phyloP scores from a whole-genome alignment of 225 moss, liverwort and hornwort species.

The Bryum argenteum region DNA sequence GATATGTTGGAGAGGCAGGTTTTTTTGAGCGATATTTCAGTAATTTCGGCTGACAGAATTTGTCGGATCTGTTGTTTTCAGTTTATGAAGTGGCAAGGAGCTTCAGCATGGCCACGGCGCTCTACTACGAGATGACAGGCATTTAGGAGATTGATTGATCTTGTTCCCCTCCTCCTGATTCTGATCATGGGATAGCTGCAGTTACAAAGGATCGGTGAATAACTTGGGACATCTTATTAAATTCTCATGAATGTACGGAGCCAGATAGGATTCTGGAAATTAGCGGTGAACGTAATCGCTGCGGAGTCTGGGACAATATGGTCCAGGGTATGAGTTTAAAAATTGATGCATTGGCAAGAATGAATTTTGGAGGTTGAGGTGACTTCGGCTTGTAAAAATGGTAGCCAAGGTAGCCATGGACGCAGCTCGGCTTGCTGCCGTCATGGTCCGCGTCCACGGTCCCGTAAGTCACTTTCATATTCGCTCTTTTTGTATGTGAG shows the following conservation, averaged over 20 bases:
- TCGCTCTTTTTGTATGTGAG: neutral
- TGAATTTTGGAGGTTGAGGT: conserved; percentile 45
- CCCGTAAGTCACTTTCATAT: conserved; percentile 65
- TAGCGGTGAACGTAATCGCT: conserved; percentile 23
- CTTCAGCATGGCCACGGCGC: conserved; percentile 66
- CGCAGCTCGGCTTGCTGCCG: conserved; percentile 92
- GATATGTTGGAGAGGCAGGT: conserved; percentile 22
- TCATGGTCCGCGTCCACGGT: conserved; percentile 98
- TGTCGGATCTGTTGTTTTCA: conserved; percentile 30
- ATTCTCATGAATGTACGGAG: conserved; percentile 40
- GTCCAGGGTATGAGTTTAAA: conserved; percentile 25
- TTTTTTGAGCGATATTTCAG: neutral
- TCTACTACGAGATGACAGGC: conserved; percentile 68
- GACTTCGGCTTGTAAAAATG: conserved; percentile 53
- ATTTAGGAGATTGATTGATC: conserved; percentile 15
- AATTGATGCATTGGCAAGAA: conserved; percentile 37
- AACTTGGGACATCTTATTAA: conserved; percentile 40
- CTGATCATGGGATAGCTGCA: conserved; percentile 60
- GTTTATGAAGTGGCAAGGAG: conserved; percentile 71
- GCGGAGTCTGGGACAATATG: conserved; percentile 33
- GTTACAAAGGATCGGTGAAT: conserved; percentile 27
- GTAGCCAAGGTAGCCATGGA: conserved; percentile 84
- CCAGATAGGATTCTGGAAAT: conserved; percentile 37
- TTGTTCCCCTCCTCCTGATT: conserved; percentile 36
- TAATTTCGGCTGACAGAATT: conserved; percentile 19